A percentile compares a stretch with the other conserved stretches of the same genome.
These are phyloP conservation scores for Ajuga reptans DNA, from an alignment of 305 asterid species.

Conservation along the genomic window DNA sequence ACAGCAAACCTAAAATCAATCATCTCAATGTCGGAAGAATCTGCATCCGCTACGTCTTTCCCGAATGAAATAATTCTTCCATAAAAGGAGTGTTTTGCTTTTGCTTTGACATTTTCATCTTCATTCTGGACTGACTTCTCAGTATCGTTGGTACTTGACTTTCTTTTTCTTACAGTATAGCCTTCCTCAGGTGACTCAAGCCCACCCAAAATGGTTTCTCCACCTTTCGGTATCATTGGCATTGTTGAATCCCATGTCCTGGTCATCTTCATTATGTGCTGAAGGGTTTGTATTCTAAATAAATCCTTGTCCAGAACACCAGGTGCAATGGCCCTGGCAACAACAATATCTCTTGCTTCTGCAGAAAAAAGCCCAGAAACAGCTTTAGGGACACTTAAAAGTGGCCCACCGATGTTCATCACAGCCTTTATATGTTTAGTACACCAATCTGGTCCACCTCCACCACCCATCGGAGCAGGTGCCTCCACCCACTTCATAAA, in stretches of 20 bases:
- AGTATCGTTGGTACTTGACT: conserved; percentile 30
- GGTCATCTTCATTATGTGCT: conserved; percentile 82
- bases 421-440: conserved; percentile 78
- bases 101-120: conserved; percentile 29
- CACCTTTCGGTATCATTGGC: conserved; percentile 94
- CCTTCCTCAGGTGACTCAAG: conserved; percentile 89
- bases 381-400: conserved; percentile 66
- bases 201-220: conserved; percentile 86
- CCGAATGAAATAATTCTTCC: conserved; percentile 91
- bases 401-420: conserved; percentile 79
- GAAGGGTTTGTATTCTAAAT: conserved; percentile 68
- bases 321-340: conserved; percentile 76
- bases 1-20: conserved; percentile 88
- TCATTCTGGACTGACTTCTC: conserved; percentile 29
- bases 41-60: conserved; percentile 50
- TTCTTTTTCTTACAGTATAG: conserved; percentile 44
- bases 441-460: conserved; percentile 91
- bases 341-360: conserved; percentile 53
- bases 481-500: conserved; percentile 97
- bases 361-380: conserved; percentile 53
- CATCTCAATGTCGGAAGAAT: conserved; percentile 63
- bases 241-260: conserved; percentile 95
- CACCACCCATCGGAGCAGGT: conserved; percentile 90
- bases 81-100: conserved; percentile 35
- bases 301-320: conserved; percentile 75